These are phyloP conservation scores for Irpex sp. DNA, from an alignment of 1,284 basidiomycete genomes.

Conservation along the genomic window DNA sequence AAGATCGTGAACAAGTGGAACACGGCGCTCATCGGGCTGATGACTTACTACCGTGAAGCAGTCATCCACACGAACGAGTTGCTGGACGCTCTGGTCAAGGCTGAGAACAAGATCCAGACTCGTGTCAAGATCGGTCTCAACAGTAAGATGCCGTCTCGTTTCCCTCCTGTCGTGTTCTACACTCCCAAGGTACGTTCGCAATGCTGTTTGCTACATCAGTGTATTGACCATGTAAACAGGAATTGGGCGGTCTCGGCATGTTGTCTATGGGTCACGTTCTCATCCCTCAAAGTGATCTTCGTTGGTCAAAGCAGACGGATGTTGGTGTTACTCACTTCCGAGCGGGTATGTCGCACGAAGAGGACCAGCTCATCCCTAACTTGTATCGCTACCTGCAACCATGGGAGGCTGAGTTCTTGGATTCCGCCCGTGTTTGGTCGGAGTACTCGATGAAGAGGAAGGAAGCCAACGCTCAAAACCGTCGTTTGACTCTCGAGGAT, in stretches of 20 bases:
- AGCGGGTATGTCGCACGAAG: slow-evolving; percentile 94
- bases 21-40: slow-evolving; percentile 89
- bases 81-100: slow-evolving; percentile 91
- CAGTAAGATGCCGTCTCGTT: slow-evolving; percentile 99
- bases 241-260: slow-evolving; percentile 98
- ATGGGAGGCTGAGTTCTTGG: slow-evolving; percentile 98
- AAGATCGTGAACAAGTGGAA: slow-evolving; percentile 99
- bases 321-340: slow-evolving; percentile 97
- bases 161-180: slow-evolving; percentile 97
- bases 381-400: slow-evolving; percentile 97
- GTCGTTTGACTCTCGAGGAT: slow-evolving; percentile 95
- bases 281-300: slow-evolving; percentile 95
- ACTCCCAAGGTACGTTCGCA: slow-evolving; percentile 68
- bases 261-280: slow-evolving; percentile 99
- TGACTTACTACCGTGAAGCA: slow-evolving; percentile 99
- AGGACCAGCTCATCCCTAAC: slow-evolving; percentile 94
- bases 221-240: slow-evolving; percentile 37
- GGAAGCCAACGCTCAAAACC: slow-evolving; percentile 97
- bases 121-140: slow-evolving; percentile 99
- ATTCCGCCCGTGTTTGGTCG: slow-evolving; percentile 98
- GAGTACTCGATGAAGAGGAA: slow-evolving; percentile 99
- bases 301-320: slow-evolving; percentile 99
- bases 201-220: slow-evolving; percentile 3
- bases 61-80: slow-evolving; percentile 97
- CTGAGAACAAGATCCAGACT: slow-evolving; percentile 98